phyloP scores from a whole-genome alignment of 2,329 filamentous ascomycete species.

The Pseudogymnoascus verrucosus region DNA sequence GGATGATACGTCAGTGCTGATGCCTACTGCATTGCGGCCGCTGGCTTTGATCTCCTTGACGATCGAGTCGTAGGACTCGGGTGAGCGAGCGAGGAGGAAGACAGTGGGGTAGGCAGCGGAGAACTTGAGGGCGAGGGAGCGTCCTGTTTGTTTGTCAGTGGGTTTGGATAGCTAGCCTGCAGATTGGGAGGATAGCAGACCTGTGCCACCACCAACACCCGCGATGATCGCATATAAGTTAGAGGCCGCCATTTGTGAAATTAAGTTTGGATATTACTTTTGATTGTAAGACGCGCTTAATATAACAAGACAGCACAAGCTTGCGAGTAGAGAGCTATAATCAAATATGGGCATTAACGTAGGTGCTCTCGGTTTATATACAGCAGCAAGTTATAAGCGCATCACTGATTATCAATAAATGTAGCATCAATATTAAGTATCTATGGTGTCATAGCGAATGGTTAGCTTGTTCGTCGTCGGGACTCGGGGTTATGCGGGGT shows the following conservation, averaged over 20 bases:
- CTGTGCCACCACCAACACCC: slow-evolving; percentile 64
- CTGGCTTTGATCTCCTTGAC: slow-evolving; percentile 58
- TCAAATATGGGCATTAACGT: not conserved
- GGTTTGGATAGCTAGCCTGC: not conserved
- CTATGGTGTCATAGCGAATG: slow-evolving; percentile 6
- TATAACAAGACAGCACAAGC: not conserved
- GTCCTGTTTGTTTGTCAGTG: slow-evolving; percentile 27
- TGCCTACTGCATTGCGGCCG: slow-evolving; percentile 64
- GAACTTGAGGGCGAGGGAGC: slow-evolving; percentile 48
- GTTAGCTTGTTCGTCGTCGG: not conserved
- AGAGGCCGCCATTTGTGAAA: slow-evolving; percentile 17
- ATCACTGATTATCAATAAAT: not conserved
- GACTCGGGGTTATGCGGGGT: not conserved
- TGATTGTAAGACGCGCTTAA: not conserved
- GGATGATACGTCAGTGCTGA: slow-evolving; percentile 57
- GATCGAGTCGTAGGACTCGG: slow-evolving; percentile 56
- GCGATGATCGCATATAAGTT: slow-evolving; percentile 61
- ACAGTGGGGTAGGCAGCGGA: slow-evolving; percentile 62
- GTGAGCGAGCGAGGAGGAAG: slow-evolving; percentile 57
- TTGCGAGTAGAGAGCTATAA: not conserved
- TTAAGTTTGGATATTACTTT: not conserved
- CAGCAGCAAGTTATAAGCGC: not conserved
- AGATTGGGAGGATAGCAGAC: slow-evolving; percentile 15
- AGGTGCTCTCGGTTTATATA: not conserved
- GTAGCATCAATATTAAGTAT: slow-evolving; percentile 4